Conservation (phyloP, 2,329 filamentous ascomycete genomes). For the Aureobasidium sp. region DNA sequence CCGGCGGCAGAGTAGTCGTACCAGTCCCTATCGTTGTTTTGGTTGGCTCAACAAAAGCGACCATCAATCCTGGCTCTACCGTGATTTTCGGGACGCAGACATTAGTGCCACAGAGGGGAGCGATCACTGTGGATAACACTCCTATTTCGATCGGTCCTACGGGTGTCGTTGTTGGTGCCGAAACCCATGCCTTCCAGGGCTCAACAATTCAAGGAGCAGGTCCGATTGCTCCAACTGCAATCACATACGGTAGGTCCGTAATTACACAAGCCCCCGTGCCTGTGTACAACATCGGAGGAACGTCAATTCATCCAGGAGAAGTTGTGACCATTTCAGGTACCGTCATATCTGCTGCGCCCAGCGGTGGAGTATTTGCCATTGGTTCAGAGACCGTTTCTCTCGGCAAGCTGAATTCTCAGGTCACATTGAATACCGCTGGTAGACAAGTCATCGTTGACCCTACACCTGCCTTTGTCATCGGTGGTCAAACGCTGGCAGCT, state of each 20-base stretch:
- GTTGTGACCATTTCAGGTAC: slow-evolving; percentile 23
- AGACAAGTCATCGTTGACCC: slow-evolving; percentile 24
- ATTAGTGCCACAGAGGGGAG: slow-evolving; percentile 27
- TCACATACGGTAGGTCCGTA: slow-evolving; percentile 12
- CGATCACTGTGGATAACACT: slow-evolving; percentile 27
- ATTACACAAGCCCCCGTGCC: slow-evolving; percentile 21
- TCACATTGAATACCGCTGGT: slow-evolving; percentile 10
- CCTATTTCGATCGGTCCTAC: slow-evolving; percentile 26
- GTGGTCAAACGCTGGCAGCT: slow-evolving; percentile 31
- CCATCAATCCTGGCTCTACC: slow-evolving; percentile 28
- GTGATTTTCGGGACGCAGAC: slow-evolving; percentile 31
- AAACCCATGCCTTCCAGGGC: slow-evolving; percentile 8
- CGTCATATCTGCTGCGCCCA: slow-evolving; percentile 18
- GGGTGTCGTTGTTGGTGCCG: slow-evolving; percentile 15
- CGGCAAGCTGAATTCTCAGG: not conserved
- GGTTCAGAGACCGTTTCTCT: slow-evolving; percentile 19
- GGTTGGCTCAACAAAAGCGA: slow-evolving; percentile 18
- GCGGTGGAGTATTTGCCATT: slow-evolving; percentile 20
- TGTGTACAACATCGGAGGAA: slow-evolving; percentile 25
- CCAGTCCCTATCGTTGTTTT: slow-evolving; percentile 6
- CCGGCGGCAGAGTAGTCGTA: not conserved
- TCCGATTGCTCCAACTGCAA: not conserved
- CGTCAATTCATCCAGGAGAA: slow-evolving; percentile 25
- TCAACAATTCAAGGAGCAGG: slow-evolving; percentile 1
- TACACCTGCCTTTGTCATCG: slow-evolving; percentile 28